Base-by-base conservation (phyloP, 805 yeast genomes). In the Saturnispora serradocipensis region DNA sequence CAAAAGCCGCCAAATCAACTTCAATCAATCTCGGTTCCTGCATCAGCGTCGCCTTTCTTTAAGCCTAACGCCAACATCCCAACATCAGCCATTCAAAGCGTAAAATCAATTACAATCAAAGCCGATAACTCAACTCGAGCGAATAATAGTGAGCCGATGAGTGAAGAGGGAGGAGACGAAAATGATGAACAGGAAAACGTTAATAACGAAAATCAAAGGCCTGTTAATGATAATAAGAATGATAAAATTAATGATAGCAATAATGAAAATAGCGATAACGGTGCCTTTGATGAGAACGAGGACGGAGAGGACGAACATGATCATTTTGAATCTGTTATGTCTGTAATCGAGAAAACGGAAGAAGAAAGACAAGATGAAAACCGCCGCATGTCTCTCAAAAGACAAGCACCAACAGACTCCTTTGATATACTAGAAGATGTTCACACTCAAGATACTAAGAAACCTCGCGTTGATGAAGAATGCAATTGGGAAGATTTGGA, bases 401-500 rank as follows among this genome's bases (percentile, higher is more conserved):
- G 84, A 57, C 78, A 72, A 57, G 81, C 84, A 0, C 76, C 83
- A 13, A 8, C 45, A 3, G 82, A 79, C 56, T 68, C 77, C 10
- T 68, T 75, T 35, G 70, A 77, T n/a, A 74, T 74, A 57, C 53
- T 67, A 36, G 49, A 28, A 10, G 52, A 43, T 7, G 34, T 25
- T 7, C 43, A 36, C 3, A 34, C 25, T 5, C 45, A 39, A 27
- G 50, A 50, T 24, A 43, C 46, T 22, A 40, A 48, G n/a, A 36
- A 45, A 34, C 46, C 28, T 6, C 44, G 35, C 25, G 44, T 16
- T 15, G 39, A 74, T 55, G 58, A 52, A 22, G 58, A 58, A 22
- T 74, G 75, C 59, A 72, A 68, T 49, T 80, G 89, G 88, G 89
- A 84, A 61, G 88, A 84, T 64, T 69, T 84, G 54, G 93, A 85